Evolutionary conservation across 2,329 filamentous ascomycete genomes (phyloP).

Genomic region (Fusarium sp.): DNA sequence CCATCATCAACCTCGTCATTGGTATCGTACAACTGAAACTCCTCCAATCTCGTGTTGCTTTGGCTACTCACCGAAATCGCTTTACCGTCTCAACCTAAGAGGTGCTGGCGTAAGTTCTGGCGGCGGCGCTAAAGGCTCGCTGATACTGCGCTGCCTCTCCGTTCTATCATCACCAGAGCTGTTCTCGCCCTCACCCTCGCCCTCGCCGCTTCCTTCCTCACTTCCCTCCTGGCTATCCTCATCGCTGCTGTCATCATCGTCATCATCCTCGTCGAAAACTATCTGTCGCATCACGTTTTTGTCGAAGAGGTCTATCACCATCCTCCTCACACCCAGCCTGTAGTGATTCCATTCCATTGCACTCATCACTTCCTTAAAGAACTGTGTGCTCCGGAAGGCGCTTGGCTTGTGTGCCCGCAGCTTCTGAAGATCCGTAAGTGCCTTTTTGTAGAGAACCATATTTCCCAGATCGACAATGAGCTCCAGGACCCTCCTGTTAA

Average conservation of each 20-base stretch:
- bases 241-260: conserved; percentile 69
- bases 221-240: conserved; percentile 63
- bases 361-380: conserved; percentile 88
- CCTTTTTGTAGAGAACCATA: conserved; percentile 89
- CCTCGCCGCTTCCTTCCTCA: conserved; percentile 59
- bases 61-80: conserved; percentile 13
- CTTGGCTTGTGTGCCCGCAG: conserved; percentile 79
- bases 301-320: conserved; percentile 94
- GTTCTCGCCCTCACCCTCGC: conserved; percentile 58
- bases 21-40: conserved; percentile 36
- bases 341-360: conserved; percentile 92
- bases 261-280: conserved; percentile 72
- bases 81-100: conserved; percentile 48
- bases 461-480: conserved; percentile 91
- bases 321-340: conserved; percentile 84
- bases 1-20: conserved; percentile 32
- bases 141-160: conserved; percentile 67
- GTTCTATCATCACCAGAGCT: conserved; percentile 65
- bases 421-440: conserved; percentile 82
- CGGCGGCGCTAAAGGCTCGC: conserved; percentile 54
- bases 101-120: conserved; percentile 51
- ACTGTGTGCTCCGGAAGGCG: conserved; percentile 77
- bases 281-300: conserved; percentile 86
- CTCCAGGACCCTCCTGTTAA: conserved; percentile 84
- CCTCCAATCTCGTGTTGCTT: conserved; percentile 17